Conservation (phyloP, 805 yeast genomes). For the Metschnikowia amazonensis region DNA sequence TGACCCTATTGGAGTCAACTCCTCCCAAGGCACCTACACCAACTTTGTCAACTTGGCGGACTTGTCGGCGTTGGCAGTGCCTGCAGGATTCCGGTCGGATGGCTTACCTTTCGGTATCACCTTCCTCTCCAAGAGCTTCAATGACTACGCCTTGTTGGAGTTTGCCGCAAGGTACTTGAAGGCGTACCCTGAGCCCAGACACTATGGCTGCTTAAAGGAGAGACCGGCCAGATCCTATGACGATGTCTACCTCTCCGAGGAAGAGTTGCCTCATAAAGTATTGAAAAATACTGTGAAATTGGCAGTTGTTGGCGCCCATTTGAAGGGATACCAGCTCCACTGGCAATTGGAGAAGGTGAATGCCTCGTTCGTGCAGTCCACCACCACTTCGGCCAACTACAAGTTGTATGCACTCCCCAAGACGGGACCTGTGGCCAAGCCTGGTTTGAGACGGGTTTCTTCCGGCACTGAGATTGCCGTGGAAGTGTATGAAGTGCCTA, state of each 20-base stretch:
- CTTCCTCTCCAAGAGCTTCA: constrained; percentile 71
- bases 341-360: constrained; percentile 89
- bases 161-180: constrained; percentile 71
- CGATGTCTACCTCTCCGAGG: constrained; percentile 43
- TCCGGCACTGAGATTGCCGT: constrained; percentile 61
- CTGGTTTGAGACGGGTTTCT: constrained; percentile 76
- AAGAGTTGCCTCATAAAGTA: constrained; percentile 15
- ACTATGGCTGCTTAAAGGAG: constrained; percentile 51
- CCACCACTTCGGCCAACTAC: constrained; percentile 70
- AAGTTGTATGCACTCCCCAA: constrained; percentile 79
- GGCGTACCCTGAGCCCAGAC: constrained; percentile 47
- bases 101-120: constrained; percentile 92
- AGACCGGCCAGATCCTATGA: constrained; percentile 30
- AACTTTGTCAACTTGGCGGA: constrained; percentile 95
- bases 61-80: constrained; percentile 85
- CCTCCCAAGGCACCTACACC: constrained; percentile 97
- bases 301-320: constrained; percentile 97
- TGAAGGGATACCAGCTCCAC: constrained; percentile 81
- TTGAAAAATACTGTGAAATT: constrained; percentile 44
- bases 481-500: constrained; percentile 83
- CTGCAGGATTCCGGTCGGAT: constrained; percentile 79
- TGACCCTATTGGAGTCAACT: constrained; percentile 81
- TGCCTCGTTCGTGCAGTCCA: constrained; percentile 63
- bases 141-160: constrained; percentile 85
- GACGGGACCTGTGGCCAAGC: constrained; percentile 79